Evolutionary conservation across 441 rosid species (phyloP).

Genomic region (Erodium chrysanthum): DNA sequence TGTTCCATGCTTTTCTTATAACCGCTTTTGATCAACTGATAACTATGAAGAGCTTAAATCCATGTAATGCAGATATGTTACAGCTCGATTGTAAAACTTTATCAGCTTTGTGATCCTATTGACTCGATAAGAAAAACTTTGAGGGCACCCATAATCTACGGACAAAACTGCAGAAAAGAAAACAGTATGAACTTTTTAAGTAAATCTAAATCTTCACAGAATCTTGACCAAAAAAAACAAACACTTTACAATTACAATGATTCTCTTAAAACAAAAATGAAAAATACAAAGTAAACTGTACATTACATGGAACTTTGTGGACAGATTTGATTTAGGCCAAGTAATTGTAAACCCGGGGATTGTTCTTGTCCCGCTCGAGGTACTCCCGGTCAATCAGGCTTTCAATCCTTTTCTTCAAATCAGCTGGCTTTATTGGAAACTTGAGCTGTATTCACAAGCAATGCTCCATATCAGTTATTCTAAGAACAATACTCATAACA

Average conservation of each 20-base stretch:
- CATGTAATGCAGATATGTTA: too few species aligned
- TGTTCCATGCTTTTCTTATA: too few species aligned
- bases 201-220: neutral
- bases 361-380: constrained; percentile 96
- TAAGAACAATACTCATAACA: neutral
- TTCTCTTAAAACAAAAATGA: neutral
- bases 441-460: constrained; percentile 53
- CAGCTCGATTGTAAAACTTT: too few species aligned
- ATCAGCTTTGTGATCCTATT: too few species aligned
- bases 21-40: too few species aligned
- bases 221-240: neutral
- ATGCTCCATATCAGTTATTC: neutral
- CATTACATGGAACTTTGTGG: neutral
- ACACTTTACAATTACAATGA: neutral
- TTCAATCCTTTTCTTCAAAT: constrained; percentile 98
- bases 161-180: neutral
- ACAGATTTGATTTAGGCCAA: too few species aligned
- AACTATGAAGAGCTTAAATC: too few species aligned
- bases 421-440: constrained; percentile 92
- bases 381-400: constrained; percentile 95
- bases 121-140: too few species aligned
- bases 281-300: neutral
- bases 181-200: neutral
- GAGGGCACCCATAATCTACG: too few species aligned
- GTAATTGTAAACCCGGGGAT: constrained; percentile 94